phyloP scores from a whole-genome alignment of 2,329 filamentous ascomycete species.

The Acrocalymma vagum region DNA sequence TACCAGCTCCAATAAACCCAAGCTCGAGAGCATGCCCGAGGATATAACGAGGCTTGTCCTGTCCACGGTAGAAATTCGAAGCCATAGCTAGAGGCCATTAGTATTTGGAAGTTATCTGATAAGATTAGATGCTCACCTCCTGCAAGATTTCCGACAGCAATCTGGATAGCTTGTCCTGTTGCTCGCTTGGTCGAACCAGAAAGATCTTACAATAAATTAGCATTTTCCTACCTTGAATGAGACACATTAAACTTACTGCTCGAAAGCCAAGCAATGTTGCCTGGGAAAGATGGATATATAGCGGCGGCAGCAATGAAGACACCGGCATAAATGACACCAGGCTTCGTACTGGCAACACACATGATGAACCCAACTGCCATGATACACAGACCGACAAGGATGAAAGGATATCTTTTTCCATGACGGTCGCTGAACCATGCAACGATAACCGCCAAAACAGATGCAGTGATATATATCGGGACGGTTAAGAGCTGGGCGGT shows the following conservation, averaged over 20 bases:
- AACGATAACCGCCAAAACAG: conserved; percentile 40
- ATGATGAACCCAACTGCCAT: conserved; percentile 49
- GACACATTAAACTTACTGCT: conserved; percentile 55
- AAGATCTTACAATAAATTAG: conserved; percentile 54
- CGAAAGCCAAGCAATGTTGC: conserved; percentile 60
- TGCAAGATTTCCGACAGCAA: conserved; percentile 58
- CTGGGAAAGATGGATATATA: conserved; percentile 48
- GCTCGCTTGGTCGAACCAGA: conserved; percentile 62
- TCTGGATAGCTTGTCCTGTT: conserved; percentile 58
- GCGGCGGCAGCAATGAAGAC: conserved; percentile 48
- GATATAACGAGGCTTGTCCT: conserved; percentile 59
- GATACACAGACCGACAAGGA: conserved; percentile 39
- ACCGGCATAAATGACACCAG: conserved; percentile 47
- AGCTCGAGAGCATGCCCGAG: conserved; percentile 62
- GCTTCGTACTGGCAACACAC: conserved; percentile 39
- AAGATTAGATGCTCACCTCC: too few relatives aligned
- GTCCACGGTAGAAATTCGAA: conserved; percentile 72
- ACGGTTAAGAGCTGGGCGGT: conserved; percentile 54
- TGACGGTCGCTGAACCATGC: conserved; percentile 41
- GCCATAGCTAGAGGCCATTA: conserved; percentile 64
- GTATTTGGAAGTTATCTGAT: too few relatives aligned
- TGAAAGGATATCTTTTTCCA: conserved; percentile 45
- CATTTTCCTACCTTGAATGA: not conserved
- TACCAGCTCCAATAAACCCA: conserved; percentile 57
- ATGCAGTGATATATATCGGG: conserved; percentile 52